Conservation (phyloP, 257 asterid genomes). For the Mentha longifolia region DNA sequence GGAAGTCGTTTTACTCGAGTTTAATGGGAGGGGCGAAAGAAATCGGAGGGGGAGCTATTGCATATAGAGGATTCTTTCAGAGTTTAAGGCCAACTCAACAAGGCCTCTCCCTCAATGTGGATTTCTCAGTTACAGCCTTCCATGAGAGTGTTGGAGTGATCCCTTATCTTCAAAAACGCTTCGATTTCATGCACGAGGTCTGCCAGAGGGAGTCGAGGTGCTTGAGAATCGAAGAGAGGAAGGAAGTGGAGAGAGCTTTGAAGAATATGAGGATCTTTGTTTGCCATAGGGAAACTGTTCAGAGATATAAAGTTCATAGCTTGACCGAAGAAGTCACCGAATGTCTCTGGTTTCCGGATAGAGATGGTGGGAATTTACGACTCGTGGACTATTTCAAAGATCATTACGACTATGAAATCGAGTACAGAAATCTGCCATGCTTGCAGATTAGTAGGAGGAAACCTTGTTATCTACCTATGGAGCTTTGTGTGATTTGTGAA, state of each 20-base stretch:
- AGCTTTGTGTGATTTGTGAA: slow-evolving; percentile 92
- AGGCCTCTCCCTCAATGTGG: slow-evolving; percentile 92
- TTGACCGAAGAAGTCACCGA: slow-evolving; percentile 73
- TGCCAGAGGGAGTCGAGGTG: slow-evolving; percentile 43
- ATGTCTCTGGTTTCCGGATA: slow-evolving; percentile 70
- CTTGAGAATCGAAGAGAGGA: slow-evolving; percentile 62
- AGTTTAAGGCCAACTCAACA: slow-evolving; percentile 92
- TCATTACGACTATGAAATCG: slow-evolving; percentile 77
- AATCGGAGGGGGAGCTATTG: slow-evolving; percentile 92
- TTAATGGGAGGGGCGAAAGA: slow-evolving; percentile 77
- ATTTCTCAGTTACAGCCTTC: slow-evolving; percentile 90
- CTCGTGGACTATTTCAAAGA: slow-evolving; percentile 78
- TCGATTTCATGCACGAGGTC: slow-evolving; percentile 63
- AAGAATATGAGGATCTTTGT: slow-evolving; percentile 88
- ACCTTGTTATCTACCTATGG: slow-evolving; percentile 95
- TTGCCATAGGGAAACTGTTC: slow-evolving; percentile 81
- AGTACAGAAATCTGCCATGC: slow-evolving; percentile 77
- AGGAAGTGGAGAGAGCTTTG: slow-evolving; percentile 73
- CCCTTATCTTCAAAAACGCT: slow-evolving; percentile 70
- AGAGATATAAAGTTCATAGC: slow-evolving; percentile 74
- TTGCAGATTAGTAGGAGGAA: slow-evolving; percentile 87
- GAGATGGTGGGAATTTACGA: slow-evolving; percentile 66
- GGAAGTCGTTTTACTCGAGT: slow-evolving; percentile 73
- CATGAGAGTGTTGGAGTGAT: slow-evolving; percentile 93
- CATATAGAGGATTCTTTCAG: slow-evolving; percentile 87